Evolutionary conservation across 148 eudicot genomes (phyloP).

Genomic region (Arbutus unedo): DNA sequence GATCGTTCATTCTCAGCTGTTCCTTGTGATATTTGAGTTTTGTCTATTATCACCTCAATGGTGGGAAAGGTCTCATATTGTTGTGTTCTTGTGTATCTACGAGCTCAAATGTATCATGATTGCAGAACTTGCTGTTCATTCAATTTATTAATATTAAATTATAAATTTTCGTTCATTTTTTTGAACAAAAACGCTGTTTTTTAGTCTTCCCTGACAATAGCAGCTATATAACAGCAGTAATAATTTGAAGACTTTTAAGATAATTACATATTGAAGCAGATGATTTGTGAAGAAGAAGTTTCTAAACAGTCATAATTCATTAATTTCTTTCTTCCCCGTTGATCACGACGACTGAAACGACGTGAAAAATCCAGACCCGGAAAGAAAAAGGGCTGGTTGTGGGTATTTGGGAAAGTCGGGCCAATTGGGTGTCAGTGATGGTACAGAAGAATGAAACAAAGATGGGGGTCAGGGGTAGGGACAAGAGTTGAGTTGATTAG

Average conservation of each 20-base stretch:
- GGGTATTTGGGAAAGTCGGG: neutral
- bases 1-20: neutral
- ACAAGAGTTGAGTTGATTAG: neutral
- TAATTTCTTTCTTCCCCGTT: neutral
- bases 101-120: conserved; percentile 6
- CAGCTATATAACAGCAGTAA: neutral
- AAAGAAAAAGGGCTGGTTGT: neutral
- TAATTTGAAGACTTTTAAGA: neutral
- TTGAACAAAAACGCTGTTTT: neutral
- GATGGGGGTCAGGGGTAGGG: neutral
- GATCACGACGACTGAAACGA: neutral
- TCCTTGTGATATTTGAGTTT: neutral
- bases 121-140: conserved; percentile 11
- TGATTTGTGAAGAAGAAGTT: neutral
- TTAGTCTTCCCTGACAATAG: neutral
- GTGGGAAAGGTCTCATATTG: conserved; percentile 3
- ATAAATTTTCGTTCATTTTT: neutral
- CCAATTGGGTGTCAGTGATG: neutral
- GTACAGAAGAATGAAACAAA: neutral
- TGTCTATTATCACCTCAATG: neutral
- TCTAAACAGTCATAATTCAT: too few relatives aligned
- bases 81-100: conserved; percentile 18
- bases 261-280: neutral
- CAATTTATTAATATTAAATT: conserved; percentile 15
- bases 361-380: conserved; percentile 1